Percentiles rank a stretch among this genome's conserved stretches.
Evolutionary conservation across 2,329 filamentous ascomycete genomes (phyloP).

Genomic region (Capronia epimyces): DNA sequence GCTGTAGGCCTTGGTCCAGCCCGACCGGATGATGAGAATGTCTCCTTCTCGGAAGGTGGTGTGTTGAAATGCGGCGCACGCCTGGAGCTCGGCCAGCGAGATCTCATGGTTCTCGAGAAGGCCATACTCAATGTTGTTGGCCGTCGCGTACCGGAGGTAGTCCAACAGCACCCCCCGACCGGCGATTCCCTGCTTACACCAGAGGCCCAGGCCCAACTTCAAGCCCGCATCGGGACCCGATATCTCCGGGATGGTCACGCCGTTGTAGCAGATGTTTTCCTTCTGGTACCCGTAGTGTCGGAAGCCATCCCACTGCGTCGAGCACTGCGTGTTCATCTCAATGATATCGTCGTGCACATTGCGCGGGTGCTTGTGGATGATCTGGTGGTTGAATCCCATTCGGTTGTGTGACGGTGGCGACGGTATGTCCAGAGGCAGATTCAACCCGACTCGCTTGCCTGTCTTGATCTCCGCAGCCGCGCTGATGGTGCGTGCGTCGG

Average conservation of each 20-base stretch:
- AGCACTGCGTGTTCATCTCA: conserved; percentile 29
- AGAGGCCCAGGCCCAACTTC: conserved; percentile 22
- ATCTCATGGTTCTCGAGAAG: conserved; percentile 36
- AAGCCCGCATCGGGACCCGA: too few relatives aligned
- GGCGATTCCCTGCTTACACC: conserved; percentile 36
- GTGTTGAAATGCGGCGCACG: conserved; percentile 13
- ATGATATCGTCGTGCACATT: conserved; percentile 28
- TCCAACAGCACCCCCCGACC: conserved; percentile 45
- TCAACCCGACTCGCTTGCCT: conserved; percentile 34
- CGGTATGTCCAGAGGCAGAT: conserved; percentile 36
- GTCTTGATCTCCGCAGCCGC: conserved; percentile 34
- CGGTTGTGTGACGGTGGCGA: conserved; percentile 32
- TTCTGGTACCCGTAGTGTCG: conserved; percentile 30
- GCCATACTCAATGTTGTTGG: conserved; percentile 33
- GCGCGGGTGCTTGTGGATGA: conserved; percentile 11
- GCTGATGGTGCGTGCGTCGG: conserved; percentile 36
- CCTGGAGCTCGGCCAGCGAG: conserved; percentile 15
- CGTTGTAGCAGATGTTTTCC: conserved; percentile 34
- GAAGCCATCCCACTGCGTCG: conserved; percentile 14
- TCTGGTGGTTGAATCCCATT: conserved; percentile 26
- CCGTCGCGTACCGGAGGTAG: conserved; percentile 40
- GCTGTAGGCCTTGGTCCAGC: conserved; percentile 22
- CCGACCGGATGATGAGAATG: conserved; percentile 25
- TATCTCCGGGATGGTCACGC: conserved; percentile 23
- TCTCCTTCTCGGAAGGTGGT: conserved; percentile 23